Base-by-base conservation (phyloP, 345 rosid genomes). In the Lepidium sativum region DNA sequence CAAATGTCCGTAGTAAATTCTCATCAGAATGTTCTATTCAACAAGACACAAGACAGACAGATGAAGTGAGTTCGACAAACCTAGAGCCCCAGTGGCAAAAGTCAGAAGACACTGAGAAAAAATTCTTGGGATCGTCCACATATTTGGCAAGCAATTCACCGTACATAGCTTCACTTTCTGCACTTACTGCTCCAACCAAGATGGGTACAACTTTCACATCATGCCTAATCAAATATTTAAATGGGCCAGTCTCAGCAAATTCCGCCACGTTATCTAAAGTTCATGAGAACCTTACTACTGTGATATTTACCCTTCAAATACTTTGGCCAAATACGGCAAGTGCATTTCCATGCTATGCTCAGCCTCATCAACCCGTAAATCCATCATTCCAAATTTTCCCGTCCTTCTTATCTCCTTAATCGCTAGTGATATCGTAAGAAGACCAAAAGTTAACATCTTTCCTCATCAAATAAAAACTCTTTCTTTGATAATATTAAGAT, bases 271-370 rank as follows among this genome's bases (percentile, higher is more conserved):
- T 16, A 48, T 59, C 27, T 5, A n/a, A 55, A 47, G 55, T 71
- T 33, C 6, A 13, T 51, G 7, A 50, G 14, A 59, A 23, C 39
- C 16, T 34, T 8, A 64, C 25, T 34, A 35, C 14, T 25, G 44
- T 35, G 41, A 43, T 73, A 5, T 27, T 6, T 82, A 94, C 97
- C 95, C 95, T 62, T 90, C 75, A 76, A 94, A 94, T n/a, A 94
- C 80, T 84, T 90, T 88, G 57, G 89, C 88, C 69, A 94, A 83
- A 78, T 84, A 94, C 6, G 96, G 99, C 59, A 94, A 81, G 76
- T 94, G 99, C 99, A 94, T 90, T 80, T 94, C 99, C 99, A 94
- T 87, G 79, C 99, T 94, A 65, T 94, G 97, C 77, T 94, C 97
- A 14, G 89, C 92, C 62, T 94, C 99, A 50, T 94, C 99, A 12